Evolutionary conservation across 1,284 basidiomycete genomes (phyloP).

Genomic region (Cryptococcus sp.): DNA sequence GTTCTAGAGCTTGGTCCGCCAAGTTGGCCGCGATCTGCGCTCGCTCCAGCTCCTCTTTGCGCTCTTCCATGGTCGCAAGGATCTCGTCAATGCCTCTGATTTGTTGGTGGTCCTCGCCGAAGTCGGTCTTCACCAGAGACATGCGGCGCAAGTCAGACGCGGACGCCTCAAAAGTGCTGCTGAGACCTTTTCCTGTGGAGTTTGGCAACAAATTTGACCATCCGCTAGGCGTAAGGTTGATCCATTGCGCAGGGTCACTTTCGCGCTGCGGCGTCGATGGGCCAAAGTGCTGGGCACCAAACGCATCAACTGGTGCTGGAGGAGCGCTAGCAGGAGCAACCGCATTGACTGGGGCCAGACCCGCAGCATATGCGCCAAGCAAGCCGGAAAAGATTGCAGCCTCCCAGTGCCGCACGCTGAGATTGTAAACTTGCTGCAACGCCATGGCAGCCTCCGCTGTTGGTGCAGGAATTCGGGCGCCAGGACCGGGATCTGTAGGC

Average conservation of each 20-base stretch:
- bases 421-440: slow-evolving; percentile 44
- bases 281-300: slow-evolving; percentile 27
- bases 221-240: slow-evolving; percentile 44
- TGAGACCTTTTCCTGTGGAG: background rate
- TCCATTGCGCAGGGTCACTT: slow-evolving; percentile 43
- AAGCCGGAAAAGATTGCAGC: slow-evolving; percentile 45
- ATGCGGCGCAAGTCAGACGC: slow-evolving; percentile 5
- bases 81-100: slow-evolving; percentile 40
- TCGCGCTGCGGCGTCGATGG: slow-evolving; percentile 45
- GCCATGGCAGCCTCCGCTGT: slow-evolving; percentile 36
- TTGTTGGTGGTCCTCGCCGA: slow-evolving; percentile 6
- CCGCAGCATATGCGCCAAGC: slow-evolving; percentile 28
- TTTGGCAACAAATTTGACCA: slow-evolving; percentile 27
- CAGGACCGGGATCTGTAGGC: slow-evolving; percentile 13
- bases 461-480: slow-evolving; percentile 27
- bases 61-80: slow-evolving; percentile 45
- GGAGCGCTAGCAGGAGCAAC: background rate
- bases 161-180: slow-evolving; percentile 6
- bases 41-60: slow-evolving; percentile 27
- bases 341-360: slow-evolving; percentile 1
- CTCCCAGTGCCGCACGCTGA: slow-evolving; percentile 44
- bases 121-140: slow-evolving; percentile 11
- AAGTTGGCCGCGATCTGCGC: slow-evolving; percentile 10
- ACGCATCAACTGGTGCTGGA: slow-evolving; percentile 2
- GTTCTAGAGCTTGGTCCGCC: background rate